A percentile compares a stretch with the other conserved stretches of the same genome.
These are phyloP conservation scores for Trichomonas tenax DNA, from an alignment of 208 protist species.

Conservation along the genomic window DNA sequence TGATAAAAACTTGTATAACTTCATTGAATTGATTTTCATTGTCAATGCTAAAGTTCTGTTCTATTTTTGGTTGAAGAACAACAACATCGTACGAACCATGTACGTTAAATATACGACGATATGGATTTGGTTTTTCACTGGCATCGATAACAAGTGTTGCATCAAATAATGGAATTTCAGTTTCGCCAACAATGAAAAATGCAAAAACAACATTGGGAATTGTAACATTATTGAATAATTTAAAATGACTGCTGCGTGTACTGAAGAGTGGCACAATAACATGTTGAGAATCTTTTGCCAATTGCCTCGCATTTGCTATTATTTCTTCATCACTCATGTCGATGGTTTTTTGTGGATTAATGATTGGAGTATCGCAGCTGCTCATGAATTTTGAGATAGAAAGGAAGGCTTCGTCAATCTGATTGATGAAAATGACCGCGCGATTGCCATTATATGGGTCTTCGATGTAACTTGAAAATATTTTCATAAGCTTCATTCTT, in stretches of 20 bases:
- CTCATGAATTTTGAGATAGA: too few species aligned
- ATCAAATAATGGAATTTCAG: background rate
- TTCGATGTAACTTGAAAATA: too few species aligned
- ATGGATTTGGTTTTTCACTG: background rate
- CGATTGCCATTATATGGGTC: too few species aligned
- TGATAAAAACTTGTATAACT: background rate
- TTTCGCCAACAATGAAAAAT: background rate
- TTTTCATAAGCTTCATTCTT: too few species aligned
- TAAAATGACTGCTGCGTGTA: background rate
- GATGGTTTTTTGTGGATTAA: too few species aligned
- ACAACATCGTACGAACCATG: background rate
- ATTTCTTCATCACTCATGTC: too few species aligned
- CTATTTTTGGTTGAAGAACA: background rate
- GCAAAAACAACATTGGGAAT: background rate
- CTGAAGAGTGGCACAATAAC: too few species aligned
- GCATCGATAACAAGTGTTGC: background rate
- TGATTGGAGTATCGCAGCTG: too few species aligned
- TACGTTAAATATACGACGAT: background rate
- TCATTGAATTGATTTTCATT: background rate
- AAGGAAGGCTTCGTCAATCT: too few species aligned
- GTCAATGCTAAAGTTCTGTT: background rate
- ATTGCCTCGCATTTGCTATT: too few species aligned
- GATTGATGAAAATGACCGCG: too few species aligned
- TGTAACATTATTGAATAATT: background rate
- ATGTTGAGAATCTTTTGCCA: too few species aligned